Evolutionary conservation across 2,329 filamentous ascomycete species (phyloP).

Genomic region (Aspergillus sp.): DNA sequence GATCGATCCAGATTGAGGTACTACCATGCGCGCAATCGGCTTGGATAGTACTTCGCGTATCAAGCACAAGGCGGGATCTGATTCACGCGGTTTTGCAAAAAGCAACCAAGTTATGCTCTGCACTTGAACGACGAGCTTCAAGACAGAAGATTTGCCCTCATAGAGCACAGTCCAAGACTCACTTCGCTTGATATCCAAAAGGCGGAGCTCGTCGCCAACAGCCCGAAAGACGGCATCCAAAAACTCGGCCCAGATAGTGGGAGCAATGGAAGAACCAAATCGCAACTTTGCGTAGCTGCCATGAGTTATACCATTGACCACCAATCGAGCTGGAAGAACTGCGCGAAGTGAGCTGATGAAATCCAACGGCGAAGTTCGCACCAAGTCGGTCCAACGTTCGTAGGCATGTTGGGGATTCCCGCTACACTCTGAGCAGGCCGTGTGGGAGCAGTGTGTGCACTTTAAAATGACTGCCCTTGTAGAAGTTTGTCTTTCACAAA

Average conservation of each 20-base stretch:
- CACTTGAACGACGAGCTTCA: slow-evolving; percentile 28
- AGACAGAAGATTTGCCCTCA: slow-evolving; percentile 22
- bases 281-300: slow-evolving; percentile 24
- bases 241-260: slow-evolving; percentile 35
- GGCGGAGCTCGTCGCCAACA: slow-evolving; percentile 28
- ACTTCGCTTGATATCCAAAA: slow-evolving; percentile 30
- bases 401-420: slow-evolving; percentile 56
- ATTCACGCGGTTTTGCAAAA: slow-evolving; percentile 44
- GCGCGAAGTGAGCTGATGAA: slow-evolving; percentile 48
- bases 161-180: slow-evolving; percentile 34
- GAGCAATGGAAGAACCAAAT: slow-evolving; percentile 5
- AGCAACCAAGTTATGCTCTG: slow-evolving; percentile 47
- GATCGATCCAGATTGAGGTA: slow-evolving; percentile 29
- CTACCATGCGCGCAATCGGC: slow-evolving; percentile 53
- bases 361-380: slow-evolving; percentile 39
- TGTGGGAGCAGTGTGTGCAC: slow-evolving; percentile 56
- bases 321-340: slow-evolving; percentile 44
- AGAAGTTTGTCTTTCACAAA: slow-evolving; percentile 54
- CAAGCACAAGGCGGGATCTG: slow-evolving; percentile 38
- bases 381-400: slow-evolving; percentile 17
- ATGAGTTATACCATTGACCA: slow-evolving; percentile 29
- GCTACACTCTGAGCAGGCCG: slow-evolving; percentile 54
- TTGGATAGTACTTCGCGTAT: slow-evolving; percentile 45
- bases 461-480: slow-evolving; percentile 43
- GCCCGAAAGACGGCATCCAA: slow-evolving; percentile 27